Conservation (phyloP, 768 basidiomycete species). For the Naganishia antarctica region DNA sequence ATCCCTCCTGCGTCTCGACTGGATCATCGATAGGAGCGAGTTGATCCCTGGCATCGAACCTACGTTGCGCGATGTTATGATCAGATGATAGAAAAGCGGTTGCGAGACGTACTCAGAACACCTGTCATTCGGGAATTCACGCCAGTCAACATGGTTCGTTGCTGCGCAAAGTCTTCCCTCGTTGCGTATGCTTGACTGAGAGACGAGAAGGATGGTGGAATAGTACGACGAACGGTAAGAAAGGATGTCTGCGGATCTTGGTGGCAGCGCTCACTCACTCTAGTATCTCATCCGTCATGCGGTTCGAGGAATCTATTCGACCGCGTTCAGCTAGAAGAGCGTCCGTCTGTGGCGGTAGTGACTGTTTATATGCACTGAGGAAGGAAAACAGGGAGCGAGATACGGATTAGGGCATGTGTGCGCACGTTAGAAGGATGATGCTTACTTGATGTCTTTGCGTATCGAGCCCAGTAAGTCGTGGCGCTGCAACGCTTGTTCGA, state of each 20-base stretch:
- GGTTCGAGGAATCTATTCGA: constrained; percentile 84
- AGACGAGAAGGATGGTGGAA: constrained; percentile 11
- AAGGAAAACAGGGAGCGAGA: not conserved
- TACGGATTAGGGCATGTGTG: not conserved
- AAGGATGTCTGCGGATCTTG: not conserved
- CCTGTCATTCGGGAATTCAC: constrained; percentile 80
- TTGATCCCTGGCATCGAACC: constrained; percentile 92
- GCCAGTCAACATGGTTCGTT: constrained; percentile 66
- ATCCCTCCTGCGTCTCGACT: constrained; percentile 80
- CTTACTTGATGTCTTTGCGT: constrained; percentile 91
- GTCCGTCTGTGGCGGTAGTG: constrained; percentile 70
- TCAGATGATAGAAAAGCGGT: too few relatives aligned
- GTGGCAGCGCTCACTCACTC: constrained; percentile 58
- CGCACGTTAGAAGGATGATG: constrained; percentile 17
- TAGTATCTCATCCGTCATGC: constrained; percentile 87
- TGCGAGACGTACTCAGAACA: constrained; percentile 64
- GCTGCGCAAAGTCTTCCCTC: constrained; percentile 80
- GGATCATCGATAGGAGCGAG: constrained; percentile 84
- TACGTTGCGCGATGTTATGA: constrained; percentile 43
- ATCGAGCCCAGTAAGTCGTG: constrained; percentile 84
- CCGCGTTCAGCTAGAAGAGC: constrained; percentile 79
- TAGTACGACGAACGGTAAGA: constrained; percentile 14
- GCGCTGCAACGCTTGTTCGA: constrained; percentile 75
- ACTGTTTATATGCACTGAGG: constrained; percentile 72
- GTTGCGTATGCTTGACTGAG: constrained; percentile 94